Conservation (phyloP, 805 yeast genomes). For the Pichia pseudocactophila region DNA sequence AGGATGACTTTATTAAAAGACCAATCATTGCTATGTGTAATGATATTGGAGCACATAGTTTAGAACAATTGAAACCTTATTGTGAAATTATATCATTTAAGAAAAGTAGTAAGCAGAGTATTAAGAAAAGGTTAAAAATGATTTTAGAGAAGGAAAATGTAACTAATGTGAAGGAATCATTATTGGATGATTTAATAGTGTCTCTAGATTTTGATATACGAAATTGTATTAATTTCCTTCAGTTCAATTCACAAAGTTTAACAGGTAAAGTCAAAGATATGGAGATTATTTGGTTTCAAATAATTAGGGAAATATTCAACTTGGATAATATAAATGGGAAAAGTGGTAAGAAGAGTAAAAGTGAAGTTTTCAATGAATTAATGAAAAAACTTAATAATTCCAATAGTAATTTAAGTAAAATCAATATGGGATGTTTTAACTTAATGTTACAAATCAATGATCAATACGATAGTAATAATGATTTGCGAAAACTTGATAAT, state of each 20-base stretch:
- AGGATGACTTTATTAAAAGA: conserved; percentile 41
- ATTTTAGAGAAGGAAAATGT: conserved; percentile 51
- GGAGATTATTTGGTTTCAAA: conserved; percentile 55
- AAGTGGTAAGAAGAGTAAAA: conserved; percentile 28
- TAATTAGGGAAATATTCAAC: conserved; percentile 54
- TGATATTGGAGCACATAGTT: conserved; percentile 65
- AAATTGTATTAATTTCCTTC: conserved; percentile 75
- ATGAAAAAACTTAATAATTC: conserved; percentile 32
- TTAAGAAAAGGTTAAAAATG: conserved; percentile 39
- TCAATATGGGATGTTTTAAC: conserved; percentile 65
- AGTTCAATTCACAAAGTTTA: conserved; percentile 37
- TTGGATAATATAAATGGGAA: conserved; percentile 31
- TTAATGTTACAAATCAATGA: conserved; percentile 30
- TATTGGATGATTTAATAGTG: conserved; percentile 57
- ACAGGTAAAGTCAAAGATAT: conserved; percentile 40
- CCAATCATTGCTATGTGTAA: conserved; percentile 93
- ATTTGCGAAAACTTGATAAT: conserved; percentile 46
- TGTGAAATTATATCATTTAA: conserved; percentile 66
- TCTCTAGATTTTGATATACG: conserved; percentile 76
- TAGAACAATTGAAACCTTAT: conserved; percentile 64
- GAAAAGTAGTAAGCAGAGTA: conserved; percentile 42
- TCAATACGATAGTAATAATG: conserved; percentile 42
- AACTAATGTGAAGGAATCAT: conserved; percentile 34
- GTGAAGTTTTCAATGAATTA: conserved; percentile 32
- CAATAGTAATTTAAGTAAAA: conserved; percentile 48